A percentile compares a stretch with the other conserved stretches of the same genome.
Evolutionary conservation across 352 stramenopile genomes (phyloP).

Genomic region (Globisporangium splendens): DNA sequence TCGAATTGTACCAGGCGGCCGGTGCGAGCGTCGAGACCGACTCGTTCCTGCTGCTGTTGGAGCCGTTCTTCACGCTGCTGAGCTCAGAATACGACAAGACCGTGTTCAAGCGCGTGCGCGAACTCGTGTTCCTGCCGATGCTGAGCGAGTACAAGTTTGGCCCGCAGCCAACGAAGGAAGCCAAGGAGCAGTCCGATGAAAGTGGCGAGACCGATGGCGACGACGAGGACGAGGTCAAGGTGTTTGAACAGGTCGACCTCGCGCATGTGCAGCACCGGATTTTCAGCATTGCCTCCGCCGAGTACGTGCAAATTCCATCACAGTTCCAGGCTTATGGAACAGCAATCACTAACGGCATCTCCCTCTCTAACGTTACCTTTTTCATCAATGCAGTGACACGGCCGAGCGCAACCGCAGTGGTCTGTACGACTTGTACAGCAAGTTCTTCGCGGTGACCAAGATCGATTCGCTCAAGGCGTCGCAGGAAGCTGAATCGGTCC

Average conservation of each 20-base stretch:
- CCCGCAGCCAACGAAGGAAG: constrained; percentile 32
- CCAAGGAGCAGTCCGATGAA: constrained; percentile 30
- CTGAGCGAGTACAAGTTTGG: constrained; percentile 67
- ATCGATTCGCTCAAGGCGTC: constrained; percentile 69
- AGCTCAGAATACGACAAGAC: constrained; percentile 76
- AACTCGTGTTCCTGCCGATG: constrained; percentile 73
- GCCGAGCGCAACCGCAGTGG: constrained; percentile 72
- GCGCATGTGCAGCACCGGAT: constrained; percentile 73
- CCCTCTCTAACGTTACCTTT: neutral
- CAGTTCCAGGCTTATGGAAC: too few species aligned
- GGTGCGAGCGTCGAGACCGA: constrained; percentile 49
- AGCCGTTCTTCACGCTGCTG: constrained; percentile 80
- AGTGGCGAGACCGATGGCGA: constrained; percentile 49
- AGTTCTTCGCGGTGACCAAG: constrained; percentile 68
- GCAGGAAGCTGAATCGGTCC: constrained; percentile 30
- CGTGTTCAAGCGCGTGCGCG: constrained; percentile 74
- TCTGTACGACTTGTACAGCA: constrained; percentile 77
- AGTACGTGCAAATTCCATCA: constrained; percentile 25
- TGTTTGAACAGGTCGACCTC: constrained; percentile 64
- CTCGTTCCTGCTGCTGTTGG: constrained; percentile 66
- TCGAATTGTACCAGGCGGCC: constrained; percentile 55
- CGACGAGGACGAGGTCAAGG: constrained; percentile 45
- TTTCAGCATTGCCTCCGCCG: constrained; percentile 69
- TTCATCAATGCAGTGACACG: constrained; percentile 34
- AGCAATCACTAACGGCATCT: neutral